A percentile compares a stretch with the other conserved stretches of the same genome.
Evolutionary conservation across 306 rosid species (phyloP).

Genomic region (Fragaria vesca): DNA sequence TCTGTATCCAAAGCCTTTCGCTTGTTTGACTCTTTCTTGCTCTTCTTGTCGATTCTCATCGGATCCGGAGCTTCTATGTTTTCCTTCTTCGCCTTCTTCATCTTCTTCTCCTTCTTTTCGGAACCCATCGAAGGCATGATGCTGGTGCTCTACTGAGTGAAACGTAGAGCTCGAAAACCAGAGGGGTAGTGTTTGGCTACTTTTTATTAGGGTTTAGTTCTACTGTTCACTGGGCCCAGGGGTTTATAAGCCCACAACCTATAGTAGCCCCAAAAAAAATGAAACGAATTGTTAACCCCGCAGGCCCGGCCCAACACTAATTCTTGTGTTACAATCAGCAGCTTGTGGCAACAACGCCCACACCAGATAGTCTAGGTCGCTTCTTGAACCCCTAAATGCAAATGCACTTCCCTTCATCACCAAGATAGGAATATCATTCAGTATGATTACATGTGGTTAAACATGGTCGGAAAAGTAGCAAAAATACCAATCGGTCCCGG

Average conservation of each 20-base stretch:
- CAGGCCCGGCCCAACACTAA: background rate
- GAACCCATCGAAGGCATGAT: background rate
- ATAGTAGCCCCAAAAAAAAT: too few relatives aligned
- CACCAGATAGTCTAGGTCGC: too few relatives aligned
- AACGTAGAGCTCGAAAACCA: background rate
- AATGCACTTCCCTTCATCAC: background rate
- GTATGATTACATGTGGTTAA: background rate
- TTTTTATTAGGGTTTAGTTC: too few relatives aligned
- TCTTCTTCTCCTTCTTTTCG: constrained; percentile 44
- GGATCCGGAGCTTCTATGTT: constrained; percentile 4
- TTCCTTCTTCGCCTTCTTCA: constrained; percentile 25
- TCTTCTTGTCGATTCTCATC: constrained; percentile 23
- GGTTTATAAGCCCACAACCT: too few relatives aligned
- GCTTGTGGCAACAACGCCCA: too few relatives aligned
- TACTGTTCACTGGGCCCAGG: too few relatives aligned
- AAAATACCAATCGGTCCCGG: background rate
- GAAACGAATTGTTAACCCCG: background rate
- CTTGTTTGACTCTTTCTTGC: constrained; percentile 40
- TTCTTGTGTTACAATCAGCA: too few relatives aligned
- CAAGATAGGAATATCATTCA: background rate
- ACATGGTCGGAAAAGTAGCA: background rate
- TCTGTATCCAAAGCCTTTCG: constrained; percentile 51
- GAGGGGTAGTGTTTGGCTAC: too few relatives aligned
- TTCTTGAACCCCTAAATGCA: background rate
- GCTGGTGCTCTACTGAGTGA: background rate